Evolutionary conservation across 139 green algal species (phyloP).

Genomic region (Picochlorum costavermella): DNA sequence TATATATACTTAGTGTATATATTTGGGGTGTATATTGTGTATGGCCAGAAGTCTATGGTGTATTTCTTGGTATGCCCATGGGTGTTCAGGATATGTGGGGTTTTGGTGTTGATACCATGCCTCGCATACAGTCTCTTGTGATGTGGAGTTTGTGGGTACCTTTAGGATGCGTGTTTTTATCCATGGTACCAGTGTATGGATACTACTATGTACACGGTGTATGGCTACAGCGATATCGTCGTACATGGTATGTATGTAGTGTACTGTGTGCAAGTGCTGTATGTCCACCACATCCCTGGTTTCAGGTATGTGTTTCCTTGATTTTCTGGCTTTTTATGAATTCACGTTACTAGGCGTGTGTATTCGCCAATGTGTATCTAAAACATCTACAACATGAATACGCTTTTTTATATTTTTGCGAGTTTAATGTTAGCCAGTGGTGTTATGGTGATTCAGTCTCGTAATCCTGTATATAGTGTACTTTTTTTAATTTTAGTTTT

Average conservation of each 20-base stretch:
- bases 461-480: conserved; percentile 42
- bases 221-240: neutral
- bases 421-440: conserved; percentile 36
- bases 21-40: neutral
- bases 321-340: conserved; percentile 10
- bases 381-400: conserved; percentile 26
- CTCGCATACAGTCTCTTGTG: neutral
- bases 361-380: conserved; percentile 11
- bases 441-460: conserved; percentile 46
- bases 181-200: no score
- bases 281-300: conserved; percentile 1
- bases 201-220: neutral
- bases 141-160: no score
- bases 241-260: neutral
- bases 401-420: conserved; percentile 51
- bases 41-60: neutral
- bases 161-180: no score
- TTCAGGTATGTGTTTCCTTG: neutral
- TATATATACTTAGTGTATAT: neutral
- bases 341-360: conserved; percentile 9
- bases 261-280: neutral
- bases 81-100: neutral
- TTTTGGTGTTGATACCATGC: neutral
- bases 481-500: conserved; percentile 57
- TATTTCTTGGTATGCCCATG: no score